Percentiles rank a stretch among this genome's conserved stretches.
Conservation (phyloP, 1,139 yeast species). For the Citeromyces hawaiiensis region DNA sequence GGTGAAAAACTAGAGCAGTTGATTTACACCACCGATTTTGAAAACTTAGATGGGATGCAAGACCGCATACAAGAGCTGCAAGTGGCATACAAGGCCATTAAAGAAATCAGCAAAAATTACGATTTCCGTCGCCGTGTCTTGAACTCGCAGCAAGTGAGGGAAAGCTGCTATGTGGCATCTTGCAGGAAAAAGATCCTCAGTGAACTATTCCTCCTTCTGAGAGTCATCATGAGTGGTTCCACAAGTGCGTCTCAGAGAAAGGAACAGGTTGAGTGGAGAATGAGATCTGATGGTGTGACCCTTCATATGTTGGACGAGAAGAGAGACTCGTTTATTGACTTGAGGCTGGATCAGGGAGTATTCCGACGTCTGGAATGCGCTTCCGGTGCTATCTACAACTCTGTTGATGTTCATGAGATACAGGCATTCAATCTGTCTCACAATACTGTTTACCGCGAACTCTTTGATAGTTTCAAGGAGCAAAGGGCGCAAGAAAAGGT, state of each 20-base stretch:
- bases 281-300: conserved; percentile 59
- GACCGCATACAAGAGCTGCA: conserved; percentile 41
- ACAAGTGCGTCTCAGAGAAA: conserved; percentile 13
- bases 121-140: conserved; percentile 18
- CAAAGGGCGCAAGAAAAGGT: conserved; percentile 6
- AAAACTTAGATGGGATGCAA: conserved; percentile 45
- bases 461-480: conserved; percentile 25
- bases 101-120: conserved; percentile 30
- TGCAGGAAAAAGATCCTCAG: conserved; percentile 20
- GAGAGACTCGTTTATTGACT: conserved; percentile 56
- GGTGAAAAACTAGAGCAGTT: conserved; percentile 52
- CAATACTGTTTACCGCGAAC: conserved; percentile 56
- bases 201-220: conserved; percentile 54
- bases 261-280: conserved; percentile 40
- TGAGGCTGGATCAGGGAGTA: conserved; percentile 50
- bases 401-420: conserved; percentile 44
- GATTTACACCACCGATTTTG: conserved; percentile 53
- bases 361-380: conserved; percentile 48
- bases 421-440: conserved; percentile 59
- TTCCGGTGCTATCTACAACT: conserved; percentile 52
- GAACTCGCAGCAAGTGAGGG: conserved; percentile 14
- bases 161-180: conserved; percentile 11
- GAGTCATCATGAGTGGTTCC: conserved; percentile 46
- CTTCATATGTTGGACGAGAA: conserved; percentile 56
- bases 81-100: conserved; percentile 28